These are phyloP conservation scores for Xylariaceae sp. DNA, from an alignment of 2,329 filamentous ascomycete genomes.

Conservation along the genomic window DNA sequence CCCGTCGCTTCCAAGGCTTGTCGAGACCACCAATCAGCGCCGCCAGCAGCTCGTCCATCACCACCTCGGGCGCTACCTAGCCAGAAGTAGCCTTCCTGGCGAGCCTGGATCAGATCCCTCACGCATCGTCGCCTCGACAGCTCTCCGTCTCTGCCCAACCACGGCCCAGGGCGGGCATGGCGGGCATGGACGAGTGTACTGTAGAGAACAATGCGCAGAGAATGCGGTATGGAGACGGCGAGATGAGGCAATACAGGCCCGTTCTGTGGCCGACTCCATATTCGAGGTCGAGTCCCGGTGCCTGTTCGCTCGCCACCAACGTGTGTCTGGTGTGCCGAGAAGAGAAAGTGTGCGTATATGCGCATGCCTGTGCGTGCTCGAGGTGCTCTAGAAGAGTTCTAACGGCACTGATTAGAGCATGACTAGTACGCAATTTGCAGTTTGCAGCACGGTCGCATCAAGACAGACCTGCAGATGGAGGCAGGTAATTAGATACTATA, in stretches of 20 bases:
- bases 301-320: too few species aligned
- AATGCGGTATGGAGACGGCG: slow-evolving; percentile 14
- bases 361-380: slow-evolving; percentile 3
- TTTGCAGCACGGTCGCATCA: slow-evolving; percentile 2
- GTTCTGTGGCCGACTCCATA: slow-evolving; percentile 6
- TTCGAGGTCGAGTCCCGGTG: background rate
- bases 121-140: too few species aligned
- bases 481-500: too few species aligned
- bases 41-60: slow-evolving; percentile 35
- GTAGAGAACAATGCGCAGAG: too few species aligned
- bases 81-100: too few species aligned
- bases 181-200: slow-evolving; percentile 16
- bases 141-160: slow-evolving; percentile 27
- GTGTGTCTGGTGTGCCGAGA: too few species aligned
- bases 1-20: slow-evolving; percentile 13
- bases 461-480: background rate
- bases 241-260: slow-evolving; percentile 9
- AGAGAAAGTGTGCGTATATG: too few species aligned
- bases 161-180: slow-evolving; percentile 20
- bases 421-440: slow-evolving; percentile 4
- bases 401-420: background rate
- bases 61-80: slow-evolving; percentile 30
- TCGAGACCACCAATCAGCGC: slow-evolving; percentile 20
- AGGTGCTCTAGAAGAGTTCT: background rate
- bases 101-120: too few species aligned